Conservation (phyloP, 2,329 filamentous ascomycete genomes). For the Sporothrix schenckii region DNA sequence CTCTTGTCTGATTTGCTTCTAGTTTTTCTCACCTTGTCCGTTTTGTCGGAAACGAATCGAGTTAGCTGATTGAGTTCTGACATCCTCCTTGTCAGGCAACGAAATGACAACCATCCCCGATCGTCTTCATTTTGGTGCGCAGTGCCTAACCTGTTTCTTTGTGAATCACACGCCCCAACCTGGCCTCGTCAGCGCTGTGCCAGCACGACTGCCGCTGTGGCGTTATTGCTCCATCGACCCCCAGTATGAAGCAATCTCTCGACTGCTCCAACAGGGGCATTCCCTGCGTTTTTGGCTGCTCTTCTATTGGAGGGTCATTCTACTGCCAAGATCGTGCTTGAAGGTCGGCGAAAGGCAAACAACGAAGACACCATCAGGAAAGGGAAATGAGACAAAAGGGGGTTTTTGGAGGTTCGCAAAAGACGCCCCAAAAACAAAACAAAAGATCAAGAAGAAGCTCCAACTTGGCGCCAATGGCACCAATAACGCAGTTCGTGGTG, state of each 20-base stretch:
- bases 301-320: neutral
- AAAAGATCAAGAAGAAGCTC: conserved; percentile 12
- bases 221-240: conserved; percentile 23
- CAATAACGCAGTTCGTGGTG: neutral
- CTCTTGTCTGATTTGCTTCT: neutral
- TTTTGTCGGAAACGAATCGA: neutral
- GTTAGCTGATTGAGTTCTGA: conserved; percentile 1
- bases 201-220: neutral
- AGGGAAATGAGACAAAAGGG: neutral
- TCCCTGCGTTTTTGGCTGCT: neutral
- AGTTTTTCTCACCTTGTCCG: neutral
- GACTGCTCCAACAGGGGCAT: neutral
- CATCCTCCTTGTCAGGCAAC: neutral
- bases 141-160: neutral
- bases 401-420: neutral
- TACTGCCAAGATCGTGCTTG: neutral
- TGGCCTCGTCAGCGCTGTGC: neutral
- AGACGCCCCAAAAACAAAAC: no score
- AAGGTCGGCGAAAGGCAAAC: neutral
- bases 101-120: neutral
- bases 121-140: conserved; percentile 3
- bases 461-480: conserved; percentile 11
- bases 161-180: conserved; percentile 4
- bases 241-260: neutral
- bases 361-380: neutral